Evolutionary conservation across 306 rosid species (phyloP), one percentile per base, ranked within the genome.

Genomic region (Oemleria cerasiformis): DNA sequence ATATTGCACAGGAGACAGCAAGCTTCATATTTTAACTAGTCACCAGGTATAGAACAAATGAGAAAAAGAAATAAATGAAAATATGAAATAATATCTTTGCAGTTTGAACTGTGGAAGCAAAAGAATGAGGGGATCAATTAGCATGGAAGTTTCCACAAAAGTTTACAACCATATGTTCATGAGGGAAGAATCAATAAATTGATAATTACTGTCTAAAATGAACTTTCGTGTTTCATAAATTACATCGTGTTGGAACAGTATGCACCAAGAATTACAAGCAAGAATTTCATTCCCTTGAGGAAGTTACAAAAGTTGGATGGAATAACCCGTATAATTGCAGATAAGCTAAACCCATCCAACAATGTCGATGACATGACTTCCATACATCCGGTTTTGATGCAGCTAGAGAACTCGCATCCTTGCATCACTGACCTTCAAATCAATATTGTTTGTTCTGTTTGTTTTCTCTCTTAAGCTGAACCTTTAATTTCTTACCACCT

Each of bases 381-480:
- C 48, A 67, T 56, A 44, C 63, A 61, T 77, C 76, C 54, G 38
- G 77, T 67, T 75, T 65, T 67, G 64, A 40, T 70, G 69, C 13
- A 44, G 67, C 76, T 48, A 51, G 73, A 73, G 74, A 74, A 86
- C 78, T 80, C 77, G 81, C 84, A 74, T 77, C 74, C 79, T 70
- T 81, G 75, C 82, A 58, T 77, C 65, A 73, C 74, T 60, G 68
- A 48, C 73, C 87, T 75, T 76, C 82, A 57, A 53, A 66, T 93
- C 92, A 95, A 84, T 88, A 95, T 60, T 96, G 84, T 79, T 87
- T 86, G 77, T 81, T 88, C 83, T 85, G 92, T 81, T 89, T 95
- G 84, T 85, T 89, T 84, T 95, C 96, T 85, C 96, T 91, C 89
- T 95, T 95, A n/a, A 91, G 90, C 88, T 95, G 99, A 78, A 95